Conservation (phyloP, 2,329 filamentous ascomycete species). For the Fonsecaea erecta region DNA sequence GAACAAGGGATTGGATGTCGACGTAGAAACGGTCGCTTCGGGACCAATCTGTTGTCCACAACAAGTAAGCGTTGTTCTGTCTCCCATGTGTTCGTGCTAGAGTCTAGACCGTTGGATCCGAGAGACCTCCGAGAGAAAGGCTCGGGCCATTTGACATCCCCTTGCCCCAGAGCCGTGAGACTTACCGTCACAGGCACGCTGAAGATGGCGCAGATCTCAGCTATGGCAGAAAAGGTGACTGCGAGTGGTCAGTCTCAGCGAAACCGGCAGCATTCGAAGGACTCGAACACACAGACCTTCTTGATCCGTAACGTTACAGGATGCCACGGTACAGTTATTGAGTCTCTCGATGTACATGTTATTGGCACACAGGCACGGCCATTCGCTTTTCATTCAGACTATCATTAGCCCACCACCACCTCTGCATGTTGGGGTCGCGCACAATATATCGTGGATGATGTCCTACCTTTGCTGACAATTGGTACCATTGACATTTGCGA, state of each 20-base stretch:
- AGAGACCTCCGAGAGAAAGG: no score
- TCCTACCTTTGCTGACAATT: conserved; percentile 29
- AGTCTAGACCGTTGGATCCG: background rate
- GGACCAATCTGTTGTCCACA: conserved; percentile 21
- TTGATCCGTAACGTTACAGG: conserved; percentile 34
- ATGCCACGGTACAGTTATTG: conserved; percentile 31
- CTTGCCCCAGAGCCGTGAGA: background rate
- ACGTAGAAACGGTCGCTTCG: conserved; percentile 30
- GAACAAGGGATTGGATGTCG: conserved; percentile 30
- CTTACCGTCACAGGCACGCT: conserved; percentile 23
- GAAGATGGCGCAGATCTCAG: conserved; percentile 34
- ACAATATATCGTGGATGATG: background rate
- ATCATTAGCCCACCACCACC: no score
- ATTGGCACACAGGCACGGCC: conserved; percentile 36
- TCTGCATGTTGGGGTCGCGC: background rate
- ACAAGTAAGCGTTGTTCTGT: background rate
- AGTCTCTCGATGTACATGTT: conserved; percentile 33
- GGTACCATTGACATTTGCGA: conserved; percentile 35
- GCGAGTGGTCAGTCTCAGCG: conserved; percentile 9
- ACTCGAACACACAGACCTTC: conserved; percentile 28
- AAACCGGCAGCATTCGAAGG: background rate
- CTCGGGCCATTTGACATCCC: background rate
- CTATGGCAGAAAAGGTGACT: conserved; percentile 34
- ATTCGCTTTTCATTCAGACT: conserved; percentile 23
- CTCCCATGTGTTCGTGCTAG: background rate